Evolutionary conservation across 768 basidiomycete genomes (phyloP).

Genomic region (Grammothele lineata): DNA sequence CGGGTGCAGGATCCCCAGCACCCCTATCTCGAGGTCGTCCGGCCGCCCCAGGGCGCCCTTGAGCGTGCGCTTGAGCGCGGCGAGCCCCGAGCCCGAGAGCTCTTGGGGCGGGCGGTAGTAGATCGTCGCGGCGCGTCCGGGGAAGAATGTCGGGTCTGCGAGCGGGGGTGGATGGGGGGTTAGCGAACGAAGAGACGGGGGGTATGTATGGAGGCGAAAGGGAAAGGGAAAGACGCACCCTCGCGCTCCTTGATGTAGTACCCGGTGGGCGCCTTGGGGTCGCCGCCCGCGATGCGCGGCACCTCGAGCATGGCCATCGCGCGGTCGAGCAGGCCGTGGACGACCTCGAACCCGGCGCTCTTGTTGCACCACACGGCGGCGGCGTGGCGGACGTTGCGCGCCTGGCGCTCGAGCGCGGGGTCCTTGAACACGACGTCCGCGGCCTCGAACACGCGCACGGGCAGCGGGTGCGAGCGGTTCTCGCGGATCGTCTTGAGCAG

Average conservation of each 20-base stretch:
- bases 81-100: slow-evolving; percentile 21
- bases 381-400: slow-evolving; percentile 83
- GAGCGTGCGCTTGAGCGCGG: slow-evolving; percentile 39
- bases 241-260: slow-evolving; percentile 89
- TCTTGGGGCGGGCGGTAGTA: slow-evolving; percentile 64
- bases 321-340: slow-evolving; percentile 91
- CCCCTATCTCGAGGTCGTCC: slow-evolving; percentile 75
- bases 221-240: slow-evolving; percentile 47
- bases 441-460: slow-evolving; percentile 90
- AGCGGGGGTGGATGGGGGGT: not conserved
- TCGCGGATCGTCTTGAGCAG: slow-evolving; percentile 96
- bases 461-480: slow-evolving; percentile 89
- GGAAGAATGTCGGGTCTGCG: slow-evolving; percentile 90
- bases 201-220: not conserved
- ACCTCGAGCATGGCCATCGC: slow-evolving; percentile 96
- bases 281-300: slow-evolving; percentile 61
- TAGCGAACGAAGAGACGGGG: not conserved
- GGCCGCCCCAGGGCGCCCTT: slow-evolving; percentile 38
- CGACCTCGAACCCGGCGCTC: slow-evolving; percentile 94
- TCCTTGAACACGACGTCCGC: slow-evolving; percentile 95
- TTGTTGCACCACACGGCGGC: slow-evolving; percentile 96
- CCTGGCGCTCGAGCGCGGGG: slow-evolving; percentile 65
- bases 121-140: slow-evolving; percentile 89
- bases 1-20: slow-evolving; percentile 92
- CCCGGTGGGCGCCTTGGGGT: slow-evolving; percentile 59